A percentile compares a stretch with the other conserved stretches of the same genome.
Conservation (phyloP, 192 early-diverging fungal genomes). For the Chytriomyces sp. region DNA sequence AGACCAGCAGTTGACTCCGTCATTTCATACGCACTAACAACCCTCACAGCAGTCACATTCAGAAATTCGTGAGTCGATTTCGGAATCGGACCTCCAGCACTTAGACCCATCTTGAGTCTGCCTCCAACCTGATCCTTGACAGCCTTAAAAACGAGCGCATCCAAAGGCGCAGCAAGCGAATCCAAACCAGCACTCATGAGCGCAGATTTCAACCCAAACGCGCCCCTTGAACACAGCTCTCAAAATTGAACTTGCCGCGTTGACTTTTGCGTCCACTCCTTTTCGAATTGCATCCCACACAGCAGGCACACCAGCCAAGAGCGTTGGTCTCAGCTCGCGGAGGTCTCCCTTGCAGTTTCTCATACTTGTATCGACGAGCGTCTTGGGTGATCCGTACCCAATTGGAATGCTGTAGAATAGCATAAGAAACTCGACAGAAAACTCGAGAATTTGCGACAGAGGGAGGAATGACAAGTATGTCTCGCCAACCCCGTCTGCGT, state of each 20-base stretch:
- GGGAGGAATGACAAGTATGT: slow-evolving; percentile 71
- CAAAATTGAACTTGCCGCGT: slow-evolving; percentile 50
- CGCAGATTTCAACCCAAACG: slow-evolving; percentile 74
- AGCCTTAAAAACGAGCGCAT: slow-evolving; percentile 80
- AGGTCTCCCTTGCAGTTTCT: slow-evolving; percentile 74
- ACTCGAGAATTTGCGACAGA: slow-evolving; percentile 89
- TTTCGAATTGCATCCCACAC: slow-evolving; percentile 87
- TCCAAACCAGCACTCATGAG: slow-evolving; percentile 62
- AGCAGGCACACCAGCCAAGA: slow-evolving; percentile 75
- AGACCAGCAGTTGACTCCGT: slow-evolving; percentile 76
- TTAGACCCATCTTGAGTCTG: slow-evolving; percentile 77
- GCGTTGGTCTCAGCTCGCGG: slow-evolving; percentile 66
- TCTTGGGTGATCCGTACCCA: slow-evolving; percentile 70
- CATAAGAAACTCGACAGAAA: slow-evolving; percentile 78
- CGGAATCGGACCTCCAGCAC: slow-evolving; percentile 90
- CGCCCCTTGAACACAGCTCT: slow-evolving; percentile 78
- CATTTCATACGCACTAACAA: slow-evolving; percentile 86
- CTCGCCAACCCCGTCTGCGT: slow-evolving; percentile 58
- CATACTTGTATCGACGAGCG: slow-evolving; percentile 67
- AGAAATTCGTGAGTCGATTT: slow-evolving; percentile 85
- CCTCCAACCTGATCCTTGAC: slow-evolving; percentile 86
- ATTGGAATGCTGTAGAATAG: slow-evolving; percentile 52
- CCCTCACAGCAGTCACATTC: slow-evolving; percentile 71
- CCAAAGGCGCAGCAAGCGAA: slow-evolving; percentile 70
- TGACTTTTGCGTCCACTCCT: slow-evolving; percentile 71